Percentiles rank a stretch among this genome's conserved stretches.
These are phyloP conservation scores for Leishmania tarentolae DNA, from an alignment of 208 protist genomes.

Conservation along the genomic window DNA sequence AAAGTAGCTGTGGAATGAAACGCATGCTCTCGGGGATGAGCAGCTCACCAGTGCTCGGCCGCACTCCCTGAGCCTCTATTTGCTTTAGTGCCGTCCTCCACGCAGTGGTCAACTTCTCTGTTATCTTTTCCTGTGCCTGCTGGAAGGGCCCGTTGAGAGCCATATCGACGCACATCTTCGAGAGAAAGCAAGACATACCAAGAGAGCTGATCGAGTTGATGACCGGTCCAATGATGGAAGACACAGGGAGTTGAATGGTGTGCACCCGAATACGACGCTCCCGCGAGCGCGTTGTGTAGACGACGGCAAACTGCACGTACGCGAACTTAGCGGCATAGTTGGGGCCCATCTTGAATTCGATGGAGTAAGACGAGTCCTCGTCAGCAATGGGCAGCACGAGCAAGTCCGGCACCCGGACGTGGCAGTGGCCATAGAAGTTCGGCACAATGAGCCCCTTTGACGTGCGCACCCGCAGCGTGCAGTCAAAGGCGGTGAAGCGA, in stretches of 20 bases:
- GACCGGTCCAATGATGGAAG: slow-evolving; percentile 39
- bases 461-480: slow-evolving; percentile 95
- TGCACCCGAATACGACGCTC: slow-evolving; percentile 88
- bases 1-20: slow-evolving; percentile 80
- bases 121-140: slow-evolving; percentile 67
- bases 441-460: slow-evolving; percentile 82
- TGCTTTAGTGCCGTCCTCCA: slow-evolving; percentile 50
- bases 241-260: slow-evolving; percentile 73
- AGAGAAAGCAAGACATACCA: slow-evolving; percentile 68
- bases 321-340: slow-evolving; percentile 68
- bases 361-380: slow-evolving; percentile 88
- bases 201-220: slow-evolving; percentile 79
- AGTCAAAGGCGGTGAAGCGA: slow-evolving; percentile 94
- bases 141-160: slow-evolving; percentile 55
- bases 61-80: slow-evolving; percentile 50
- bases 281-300: slow-evolving; percentile 78
- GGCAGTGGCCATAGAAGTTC: slow-evolving; percentile 96
- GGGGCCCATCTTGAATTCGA: slow-evolving; percentile 67
- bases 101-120: slow-evolving; percentile 52
- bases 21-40: slow-evolving; percentile 70
- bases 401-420: slow-evolving; percentile 95
- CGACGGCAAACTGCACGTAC: slow-evolving; percentile 83
- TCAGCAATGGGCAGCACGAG: slow-evolving; percentile 94
- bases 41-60: slow-evolving; percentile 43
- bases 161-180: slow-evolving; percentile 75